Base-by-base conservation (phyloP, 805 yeast genomes). In the Saturnispora galanensis region DNA sequence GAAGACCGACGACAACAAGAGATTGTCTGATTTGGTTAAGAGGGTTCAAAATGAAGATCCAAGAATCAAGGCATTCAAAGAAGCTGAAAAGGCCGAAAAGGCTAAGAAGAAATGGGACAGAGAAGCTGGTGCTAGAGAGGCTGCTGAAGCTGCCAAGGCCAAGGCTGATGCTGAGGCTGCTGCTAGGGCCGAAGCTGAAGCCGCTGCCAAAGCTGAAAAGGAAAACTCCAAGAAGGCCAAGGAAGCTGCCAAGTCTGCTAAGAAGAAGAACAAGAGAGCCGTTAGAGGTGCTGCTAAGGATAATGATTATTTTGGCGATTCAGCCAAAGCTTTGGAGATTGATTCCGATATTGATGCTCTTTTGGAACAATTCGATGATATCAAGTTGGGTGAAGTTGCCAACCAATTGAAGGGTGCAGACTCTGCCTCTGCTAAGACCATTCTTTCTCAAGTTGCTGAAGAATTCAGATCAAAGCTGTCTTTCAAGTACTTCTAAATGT, bases 101-200 rank as follows among this genome's bases (percentile, higher is more conserved):
- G 98, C 85, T 62, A 79, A 79, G 66, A 79, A 74, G 74, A 93
- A 90, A 70, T 90, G 97, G 97, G 97, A 93, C 67, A 84, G 81
- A 66, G 97, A 89, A 67, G 96, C 97, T 44, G 97, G 96, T 56
- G 79, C 95, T 30, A 84, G 97, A 74, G 81, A 87, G 64, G 97
- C 94, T 52, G 96, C 96, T 50, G 98, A 87, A 67, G 84, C 76
- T 61, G 95, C 90, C 41, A 81, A 84, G 63, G 79, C 78, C 47
- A 82, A 81, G 68, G 82, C 81, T 62, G 96, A 84, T 56, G 95
- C 84, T 43, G 97, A 84, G 58, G 96, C 86, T 59, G 79, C 71
- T 52, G 85, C 83, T 54, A n/a, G n/a, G n/a, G n/a, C n/a, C n/a
- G n/a, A n/a, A n/a, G 93, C 83, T 50, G 94, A 80, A 41, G 89